Evolutionary conservation across 768 basidiomycete species (phyloP).

Genomic region (Lactarius evosmus): DNA sequence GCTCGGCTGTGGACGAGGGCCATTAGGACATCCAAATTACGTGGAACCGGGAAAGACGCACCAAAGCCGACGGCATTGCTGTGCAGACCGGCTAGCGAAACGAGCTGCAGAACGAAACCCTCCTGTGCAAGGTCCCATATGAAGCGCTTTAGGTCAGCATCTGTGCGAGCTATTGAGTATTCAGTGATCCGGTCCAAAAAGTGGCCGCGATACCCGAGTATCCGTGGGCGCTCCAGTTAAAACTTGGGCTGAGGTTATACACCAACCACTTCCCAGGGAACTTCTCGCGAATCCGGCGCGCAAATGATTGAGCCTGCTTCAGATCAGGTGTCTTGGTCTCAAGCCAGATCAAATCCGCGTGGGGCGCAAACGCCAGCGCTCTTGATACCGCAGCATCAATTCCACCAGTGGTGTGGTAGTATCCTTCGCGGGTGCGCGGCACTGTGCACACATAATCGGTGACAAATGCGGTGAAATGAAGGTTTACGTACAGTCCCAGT

Average conservation of each 20-base stretch:
- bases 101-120: conserved; percentile 87
- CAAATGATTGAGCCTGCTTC: conserved; percentile 73
- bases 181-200: not conserved
- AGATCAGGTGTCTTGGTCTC: conserved; percentile 90
- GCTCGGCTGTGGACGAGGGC: conserved; percentile 52
- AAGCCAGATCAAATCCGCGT: conserved; percentile 88
- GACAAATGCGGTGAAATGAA: not conserved
- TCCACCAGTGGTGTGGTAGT: conserved; percentile 83
- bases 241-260: conserved; percentile 91
- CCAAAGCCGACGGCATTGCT: conserved; percentile 76
- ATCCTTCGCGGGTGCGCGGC: conserved; percentile 87
- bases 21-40: not conserved
- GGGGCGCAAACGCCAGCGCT: conserved; percentile 73
- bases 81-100: conserved; percentile 89
- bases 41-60: conserved; percentile 34
- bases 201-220: conserved; percentile 50
- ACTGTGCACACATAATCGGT: conserved; percentile 42
- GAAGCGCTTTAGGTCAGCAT: conserved; percentile 76
- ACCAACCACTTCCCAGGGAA: conserved; percentile 86
- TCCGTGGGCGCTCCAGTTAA: conserved; percentile 87
- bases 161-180: conserved; percentile 34
- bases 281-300: conserved; percentile 65
- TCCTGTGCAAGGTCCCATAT: conserved; percentile 89
- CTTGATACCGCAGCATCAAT: conserved; percentile 80
- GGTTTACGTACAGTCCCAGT: conserved; percentile 75